These are phyloP conservation scores for Ophiostoma sp. DNA, from an alignment of 2,329 filamentous ascomycete genomes.

Conservation along the genomic window DNA sequence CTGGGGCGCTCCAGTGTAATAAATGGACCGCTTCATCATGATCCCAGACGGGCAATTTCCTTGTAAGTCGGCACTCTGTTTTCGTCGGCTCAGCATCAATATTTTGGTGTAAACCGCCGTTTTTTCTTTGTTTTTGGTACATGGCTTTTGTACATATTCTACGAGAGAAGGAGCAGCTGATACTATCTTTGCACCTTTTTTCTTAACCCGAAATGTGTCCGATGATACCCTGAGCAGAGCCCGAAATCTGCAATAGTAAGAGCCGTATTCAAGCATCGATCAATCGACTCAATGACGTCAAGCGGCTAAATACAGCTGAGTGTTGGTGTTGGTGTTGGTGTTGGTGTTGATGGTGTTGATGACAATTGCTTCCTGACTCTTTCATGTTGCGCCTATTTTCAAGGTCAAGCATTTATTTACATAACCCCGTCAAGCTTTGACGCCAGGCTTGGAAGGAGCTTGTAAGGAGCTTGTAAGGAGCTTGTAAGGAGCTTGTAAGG, in stretches of 20 bases:
- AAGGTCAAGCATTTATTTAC: not conserved
- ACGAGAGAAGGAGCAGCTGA: not conserved
- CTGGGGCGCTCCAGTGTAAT: not conserved
- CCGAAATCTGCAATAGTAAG: not conserved
- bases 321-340: not conserved
- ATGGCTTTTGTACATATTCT: not conserved
- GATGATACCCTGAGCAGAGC: not conserved
- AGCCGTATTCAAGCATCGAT: not conserved
- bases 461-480: not conserved
- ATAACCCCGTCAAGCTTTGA: not conserved
- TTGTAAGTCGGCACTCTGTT: conserved; percentile 11
- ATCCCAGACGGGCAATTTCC: not conserved
- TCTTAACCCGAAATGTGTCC: not conserved
- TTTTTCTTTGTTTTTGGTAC: not conserved
- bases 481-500: not conserved
- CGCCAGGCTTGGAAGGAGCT: conserved; percentile 5
- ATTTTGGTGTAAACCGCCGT: not conserved
- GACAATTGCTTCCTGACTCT: not conserved
- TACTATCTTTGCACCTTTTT: not conserved
- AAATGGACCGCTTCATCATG: not conserved
- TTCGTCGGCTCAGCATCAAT: not conserved
- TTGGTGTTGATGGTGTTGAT: not conserved
- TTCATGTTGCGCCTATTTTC: not conserved
- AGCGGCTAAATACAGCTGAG: not conserved
- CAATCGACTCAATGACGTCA: not conserved